Evolutionary conservation across 306 rosid genomes (phyloP).

Genomic region (Betula pendula): DNA sequence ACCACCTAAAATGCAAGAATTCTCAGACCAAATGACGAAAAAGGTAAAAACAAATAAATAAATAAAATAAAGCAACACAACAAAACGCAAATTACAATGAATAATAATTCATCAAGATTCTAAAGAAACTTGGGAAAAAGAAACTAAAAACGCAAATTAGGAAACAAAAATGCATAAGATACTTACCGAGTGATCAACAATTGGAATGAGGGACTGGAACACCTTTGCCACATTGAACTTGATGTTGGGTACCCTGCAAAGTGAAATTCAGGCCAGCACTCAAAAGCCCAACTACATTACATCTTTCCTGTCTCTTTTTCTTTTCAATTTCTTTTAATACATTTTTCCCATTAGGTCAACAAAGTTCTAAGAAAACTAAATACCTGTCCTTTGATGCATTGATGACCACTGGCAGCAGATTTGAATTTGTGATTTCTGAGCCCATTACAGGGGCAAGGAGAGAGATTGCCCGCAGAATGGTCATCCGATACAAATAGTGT

Average conservation of each 20-base stretch:
- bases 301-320: no score
- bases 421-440: constrained; percentile 80
- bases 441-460: constrained; percentile 96
- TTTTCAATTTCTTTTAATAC: no score
- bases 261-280: constrained; percentile 6
- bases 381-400: constrained; percentile 87
- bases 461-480: constrained; percentile 78
- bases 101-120: no score
- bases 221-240: constrained; percentile 96
- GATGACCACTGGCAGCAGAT: constrained; percentile 71
- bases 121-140: no score
- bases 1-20: no score
- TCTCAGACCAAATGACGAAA: no score
- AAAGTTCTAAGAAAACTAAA: no score
- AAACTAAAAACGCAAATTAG: not conserved
- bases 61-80: no score
- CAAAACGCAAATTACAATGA: no score
- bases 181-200: constrained; percentile 90
- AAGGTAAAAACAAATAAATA: no score
- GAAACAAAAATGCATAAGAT: not conserved
- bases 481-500: constrained; percentile 96
- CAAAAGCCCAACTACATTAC: no score
- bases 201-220: constrained; percentile 82
- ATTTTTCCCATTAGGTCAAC: no score
- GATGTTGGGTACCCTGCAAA: constrained; percentile 83